Percentiles rank a stretch among this genome's conserved stretches.
Evolutionary conservation across 2,329 filamentous ascomycete species (phyloP).

Genomic region (Leptographium lundbergii): DNA sequence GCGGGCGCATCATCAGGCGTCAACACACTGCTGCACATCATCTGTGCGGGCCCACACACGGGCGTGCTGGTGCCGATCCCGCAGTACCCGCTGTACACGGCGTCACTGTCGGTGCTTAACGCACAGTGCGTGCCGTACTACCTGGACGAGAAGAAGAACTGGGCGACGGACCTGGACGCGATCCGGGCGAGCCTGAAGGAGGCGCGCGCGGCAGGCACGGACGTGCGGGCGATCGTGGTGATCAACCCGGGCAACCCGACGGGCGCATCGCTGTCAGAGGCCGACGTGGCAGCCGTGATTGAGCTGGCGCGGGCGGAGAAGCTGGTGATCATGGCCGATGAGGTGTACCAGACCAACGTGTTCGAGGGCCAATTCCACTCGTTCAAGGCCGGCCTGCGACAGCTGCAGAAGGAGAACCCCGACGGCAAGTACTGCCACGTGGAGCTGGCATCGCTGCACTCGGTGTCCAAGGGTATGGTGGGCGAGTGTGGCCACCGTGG

Average conservation of each 20-base stretch:
- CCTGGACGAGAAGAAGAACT: conserved; percentile 73
- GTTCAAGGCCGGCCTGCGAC: conserved; percentile 81
- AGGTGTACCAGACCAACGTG: conserved; percentile 98
- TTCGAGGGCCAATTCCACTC: conserved; percentile 89
- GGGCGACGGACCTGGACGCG: conserved; percentile 75
- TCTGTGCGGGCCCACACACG: conserved; percentile 63
- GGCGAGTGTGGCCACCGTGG: conserved; percentile 97
- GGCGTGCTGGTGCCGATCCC: conserved; percentile 92
- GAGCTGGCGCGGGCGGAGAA: conserved; percentile 75
- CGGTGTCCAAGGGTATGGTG: conserved; percentile 95
- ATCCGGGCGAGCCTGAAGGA: conserved; percentile 64
- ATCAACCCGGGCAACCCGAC: conserved; percentile 99
- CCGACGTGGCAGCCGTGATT: conserved; percentile 74
- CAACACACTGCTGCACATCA: conserved; percentile 81
- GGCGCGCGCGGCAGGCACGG: conserved; percentile 63
- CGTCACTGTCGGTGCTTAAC: conserved; percentile 74
- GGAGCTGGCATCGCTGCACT: conserved; percentile 86
- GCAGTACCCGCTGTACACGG: conserved; percentile 96
- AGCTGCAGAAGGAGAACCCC: conserved; percentile 61
- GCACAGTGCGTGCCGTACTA: conserved; percentile 86
- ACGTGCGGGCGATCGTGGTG: conserved; percentile 86
- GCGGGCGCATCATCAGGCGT: conserved; percentile 88
- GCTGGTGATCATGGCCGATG: conserved; percentile 85
- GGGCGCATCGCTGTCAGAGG: conserved; percentile 67
- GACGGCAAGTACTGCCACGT: conserved; percentile 71